A percentile compares a stretch with the other conserved stretches of the same genome.
Conservation (phyloP, 2,329 filamentous ascomycete genomes). For the Whalleya microplaca region DNA sequence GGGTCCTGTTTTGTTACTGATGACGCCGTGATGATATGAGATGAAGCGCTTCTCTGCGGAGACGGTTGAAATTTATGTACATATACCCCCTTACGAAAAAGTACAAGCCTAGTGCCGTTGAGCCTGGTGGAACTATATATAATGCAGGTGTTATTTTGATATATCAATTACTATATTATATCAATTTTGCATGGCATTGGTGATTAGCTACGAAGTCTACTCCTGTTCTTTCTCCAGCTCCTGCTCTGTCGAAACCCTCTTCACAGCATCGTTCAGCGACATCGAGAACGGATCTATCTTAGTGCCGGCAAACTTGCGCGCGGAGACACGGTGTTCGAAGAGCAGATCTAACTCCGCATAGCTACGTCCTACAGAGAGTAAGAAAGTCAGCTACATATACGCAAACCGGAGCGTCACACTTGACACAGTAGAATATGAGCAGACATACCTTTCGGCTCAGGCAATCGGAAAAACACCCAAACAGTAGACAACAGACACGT, state of each 20-base stretch:
- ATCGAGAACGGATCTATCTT: constrained; percentile 42
- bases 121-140: background rate
- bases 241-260: constrained; percentile 16
- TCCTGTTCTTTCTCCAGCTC: constrained; percentile 5
- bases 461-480: constrained; percentile 56
- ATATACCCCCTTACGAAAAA: too few species aligned
- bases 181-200: background rate
- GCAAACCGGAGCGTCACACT: too few species aligned
- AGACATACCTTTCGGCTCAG: constrained; percentile 53
- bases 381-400: background rate
- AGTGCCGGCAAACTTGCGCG: constrained; percentile 45
- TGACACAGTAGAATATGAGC: too few species aligned
- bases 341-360: constrained; percentile 50
- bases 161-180: background rate
- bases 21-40: too few species aligned
- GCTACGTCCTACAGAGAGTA: constrained; percentile 34
- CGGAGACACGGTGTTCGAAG: constrained; percentile 44
- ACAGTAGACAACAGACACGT: constrained; percentile 51
- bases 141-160: background rate
- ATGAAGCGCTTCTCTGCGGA: too few species aligned
- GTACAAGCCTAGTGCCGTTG: too few species aligned
- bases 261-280: constrained; percentile 1
- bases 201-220: background rate
- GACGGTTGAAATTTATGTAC: too few species aligned
- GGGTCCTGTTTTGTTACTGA: too few species aligned